Percentiles rank a stretch among this genome's conserved stretches.
phyloP scores from a whole-genome alignment of 1,284 basidiomycete species.

The Cutaneotrichosporon curvatum region DNA sequence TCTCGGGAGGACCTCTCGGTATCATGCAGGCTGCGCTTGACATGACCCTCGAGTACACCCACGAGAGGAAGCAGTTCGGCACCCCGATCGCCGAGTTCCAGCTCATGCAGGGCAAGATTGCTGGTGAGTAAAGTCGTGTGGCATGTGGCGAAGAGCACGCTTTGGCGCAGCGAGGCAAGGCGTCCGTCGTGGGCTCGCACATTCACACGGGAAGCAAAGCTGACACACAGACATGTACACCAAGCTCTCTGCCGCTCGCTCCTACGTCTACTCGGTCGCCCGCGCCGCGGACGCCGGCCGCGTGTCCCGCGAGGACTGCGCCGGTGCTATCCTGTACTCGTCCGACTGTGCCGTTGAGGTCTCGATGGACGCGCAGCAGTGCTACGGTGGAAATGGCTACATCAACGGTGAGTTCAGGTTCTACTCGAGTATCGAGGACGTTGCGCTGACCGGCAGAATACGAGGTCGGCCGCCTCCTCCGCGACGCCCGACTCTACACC shows the following conservation, averaged over 20 bases:
- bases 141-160: too few relatives aligned
- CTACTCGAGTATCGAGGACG: too few relatives aligned
- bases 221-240: slow-evolving; percentile 80
- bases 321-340: slow-evolving; percentile 82
- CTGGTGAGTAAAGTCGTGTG: slow-evolving; percentile 26
- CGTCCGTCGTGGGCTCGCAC: too few relatives aligned
- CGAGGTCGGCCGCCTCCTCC: slow-evolving; percentile 72
- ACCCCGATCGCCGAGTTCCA: slow-evolving; percentile 85
- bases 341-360: slow-evolving; percentile 85
- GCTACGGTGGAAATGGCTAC: slow-evolving; percentile 85
- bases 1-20: slow-evolving; percentile 77
- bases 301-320: slow-evolving; percentile 82
- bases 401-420: slow-evolving; percentile 57
- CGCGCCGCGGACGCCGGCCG: slow-evolving; percentile 76
- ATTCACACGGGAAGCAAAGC: too few relatives aligned
- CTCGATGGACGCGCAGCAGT: slow-evolving; percentile 84
- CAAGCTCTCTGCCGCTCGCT: slow-evolving; percentile 75
- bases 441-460: slow-evolving; percentile 54
- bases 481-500: slow-evolving; percentile 77
- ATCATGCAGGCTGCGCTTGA: slow-evolving; percentile 94
- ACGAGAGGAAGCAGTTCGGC: slow-evolving; percentile 85
- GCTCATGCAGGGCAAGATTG: slow-evolving; percentile 77
- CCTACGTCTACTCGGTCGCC: slow-evolving; percentile 90
- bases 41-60: slow-evolving; percentile 77
- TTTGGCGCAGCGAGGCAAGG: too few relatives aligned